Percentiles rank a stretch among this genome's conserved stretches.
Evolutionary conservation across 2,329 filamentous ascomycete species (phyloP).

Genomic region (Ilyonectria robusta): DNA sequence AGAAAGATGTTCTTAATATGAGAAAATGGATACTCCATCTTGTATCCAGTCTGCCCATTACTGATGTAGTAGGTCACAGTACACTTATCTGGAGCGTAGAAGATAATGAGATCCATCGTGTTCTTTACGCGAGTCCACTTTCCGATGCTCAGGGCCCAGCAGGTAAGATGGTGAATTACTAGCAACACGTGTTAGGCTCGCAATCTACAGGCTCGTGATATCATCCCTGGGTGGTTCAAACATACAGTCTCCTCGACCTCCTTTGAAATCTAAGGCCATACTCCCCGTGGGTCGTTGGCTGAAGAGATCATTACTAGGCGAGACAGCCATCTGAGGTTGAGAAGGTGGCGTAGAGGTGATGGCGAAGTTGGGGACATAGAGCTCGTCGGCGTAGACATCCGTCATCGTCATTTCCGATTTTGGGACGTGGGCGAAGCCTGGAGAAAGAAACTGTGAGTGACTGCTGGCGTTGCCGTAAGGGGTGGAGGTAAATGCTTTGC

Average conservation of each 20-base stretch:
- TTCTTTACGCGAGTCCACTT: conserved; percentile 98
- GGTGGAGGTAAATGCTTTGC: conserved; percentile 49
- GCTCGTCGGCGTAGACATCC: conserved; percentile 86
- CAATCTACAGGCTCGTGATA: background rate
- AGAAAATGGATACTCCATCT: conserved; percentile 98
- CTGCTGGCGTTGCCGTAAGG: conserved; percentile 25
- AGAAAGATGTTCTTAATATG: conserved; percentile 98
- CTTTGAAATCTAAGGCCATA: too few relatives aligned
- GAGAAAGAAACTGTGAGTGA: conserved; percentile 70
- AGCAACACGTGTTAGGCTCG: conserved; percentile 32
- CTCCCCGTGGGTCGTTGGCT: conserved; percentile 79
- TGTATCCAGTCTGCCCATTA: conserved; percentile 98
- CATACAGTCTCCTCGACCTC: too few relatives aligned
- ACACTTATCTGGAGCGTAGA: conserved; percentile 98
- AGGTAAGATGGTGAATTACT: conserved; percentile 98
- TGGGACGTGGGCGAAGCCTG: conserved; percentile 70
- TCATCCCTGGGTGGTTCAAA: too few relatives aligned
- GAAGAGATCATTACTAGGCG: conserved; percentile 72
- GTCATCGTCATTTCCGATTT: conserved; percentile 91
- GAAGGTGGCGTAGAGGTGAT: conserved; percentile 70
- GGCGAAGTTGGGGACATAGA: conserved; percentile 80
- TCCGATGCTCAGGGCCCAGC: conserved; percentile 77
- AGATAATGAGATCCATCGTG: conserved; percentile 98
- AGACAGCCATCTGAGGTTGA: conserved; percentile 62
- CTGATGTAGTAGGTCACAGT: conserved; percentile 99